Percentiles rank a stretch among this genome's conserved stretches.
These are phyloP conservation scores for Zanthoxylum bungeanum DNA, from an alignment of 345 rosid species.

Conservation along the genomic window DNA sequence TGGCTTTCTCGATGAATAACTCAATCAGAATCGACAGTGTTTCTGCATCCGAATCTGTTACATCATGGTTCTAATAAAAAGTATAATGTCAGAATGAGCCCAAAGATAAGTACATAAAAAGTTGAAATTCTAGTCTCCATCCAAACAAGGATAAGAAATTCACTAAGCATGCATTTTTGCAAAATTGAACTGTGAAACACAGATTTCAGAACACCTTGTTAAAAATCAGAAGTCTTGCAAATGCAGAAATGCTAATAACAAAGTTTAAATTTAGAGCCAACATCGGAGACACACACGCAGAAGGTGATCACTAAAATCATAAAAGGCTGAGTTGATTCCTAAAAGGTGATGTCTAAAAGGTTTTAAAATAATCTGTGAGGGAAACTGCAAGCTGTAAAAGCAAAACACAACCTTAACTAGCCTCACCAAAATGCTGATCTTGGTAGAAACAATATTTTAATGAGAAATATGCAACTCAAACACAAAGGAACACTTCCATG, in stretches of 20 bases:
- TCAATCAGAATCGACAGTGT: slow-evolving; percentile 72
- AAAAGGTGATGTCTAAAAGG: too few relatives aligned
- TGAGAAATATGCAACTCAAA: background rate
- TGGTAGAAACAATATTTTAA: background rate
- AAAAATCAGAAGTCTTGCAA: background rate
- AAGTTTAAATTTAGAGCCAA: background rate
- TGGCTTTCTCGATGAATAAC: slow-evolving; percentile 72
- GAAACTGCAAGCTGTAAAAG: background rate
- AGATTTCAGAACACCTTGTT: background rate
- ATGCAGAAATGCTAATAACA: background rate
- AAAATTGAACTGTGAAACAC: background rate
- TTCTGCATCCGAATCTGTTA: slow-evolving; percentile 69
- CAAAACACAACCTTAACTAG: background rate
- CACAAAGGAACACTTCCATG: background rate
- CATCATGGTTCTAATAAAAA: slow-evolving; percentile 65
- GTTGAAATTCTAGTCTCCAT: slow-evolving; percentile 7
- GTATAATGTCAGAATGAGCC: slow-evolving; percentile 14
- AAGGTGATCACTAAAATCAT: background rate
- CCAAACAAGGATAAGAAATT: background rate
- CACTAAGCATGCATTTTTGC: background rate
- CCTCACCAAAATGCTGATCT: background rate
- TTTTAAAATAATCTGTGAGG: background rate
- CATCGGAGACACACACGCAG: background rate
- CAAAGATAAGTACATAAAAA: background rate
- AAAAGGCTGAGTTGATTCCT: background rate